Evolutionary conservation across 2,329 filamentous ascomycete species (phyloP).

Genomic region (Cercospora nicotianae): DNA sequence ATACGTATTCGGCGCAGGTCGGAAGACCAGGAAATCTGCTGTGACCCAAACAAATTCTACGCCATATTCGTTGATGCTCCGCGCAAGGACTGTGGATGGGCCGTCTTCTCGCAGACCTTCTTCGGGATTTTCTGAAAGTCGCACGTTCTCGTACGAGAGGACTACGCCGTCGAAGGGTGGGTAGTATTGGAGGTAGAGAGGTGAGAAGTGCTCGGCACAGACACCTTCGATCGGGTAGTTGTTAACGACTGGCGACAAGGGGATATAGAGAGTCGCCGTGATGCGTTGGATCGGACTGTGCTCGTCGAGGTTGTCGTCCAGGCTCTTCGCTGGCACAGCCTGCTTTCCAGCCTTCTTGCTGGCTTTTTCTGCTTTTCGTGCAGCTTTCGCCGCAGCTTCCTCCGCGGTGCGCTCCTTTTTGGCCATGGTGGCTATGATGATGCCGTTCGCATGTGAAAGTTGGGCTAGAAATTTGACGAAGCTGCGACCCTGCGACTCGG

Average conservation of each 20-base stretch:
- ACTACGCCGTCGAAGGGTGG: constrained; percentile 71
- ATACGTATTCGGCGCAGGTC: constrained; percentile 69
- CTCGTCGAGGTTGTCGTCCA: constrained; percentile 6
- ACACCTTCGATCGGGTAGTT: constrained; percentile 68
- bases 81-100: constrained; percentile 41
- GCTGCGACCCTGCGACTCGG: constrained; percentile 4
- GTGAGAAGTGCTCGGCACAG: constrained; percentile 72
- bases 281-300: constrained; percentile 73
- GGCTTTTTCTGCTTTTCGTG: constrained; percentile 18
- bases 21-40: constrained; percentile 80
- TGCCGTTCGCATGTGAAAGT: constrained; percentile 10
- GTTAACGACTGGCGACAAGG: constrained; percentile 70
- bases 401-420: constrained; percentile 18
- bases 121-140: constrained; percentile 55
- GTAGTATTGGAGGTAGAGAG: constrained; percentile 74
- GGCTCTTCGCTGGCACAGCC: not conserved
- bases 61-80: constrained; percentile 73
- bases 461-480: constrained; percentile 6
- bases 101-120: constrained; percentile 17
- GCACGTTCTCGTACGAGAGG: constrained; percentile 69
- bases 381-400: constrained; percentile 16
- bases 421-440: not conserved
- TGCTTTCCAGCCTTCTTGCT: constrained; percentile 2
- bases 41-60: constrained; percentile 87
- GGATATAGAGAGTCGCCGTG: constrained; percentile 77